phyloP scores from a whole-genome alignment of 208 protist species.

The Angomonas ambiguus region DNA sequence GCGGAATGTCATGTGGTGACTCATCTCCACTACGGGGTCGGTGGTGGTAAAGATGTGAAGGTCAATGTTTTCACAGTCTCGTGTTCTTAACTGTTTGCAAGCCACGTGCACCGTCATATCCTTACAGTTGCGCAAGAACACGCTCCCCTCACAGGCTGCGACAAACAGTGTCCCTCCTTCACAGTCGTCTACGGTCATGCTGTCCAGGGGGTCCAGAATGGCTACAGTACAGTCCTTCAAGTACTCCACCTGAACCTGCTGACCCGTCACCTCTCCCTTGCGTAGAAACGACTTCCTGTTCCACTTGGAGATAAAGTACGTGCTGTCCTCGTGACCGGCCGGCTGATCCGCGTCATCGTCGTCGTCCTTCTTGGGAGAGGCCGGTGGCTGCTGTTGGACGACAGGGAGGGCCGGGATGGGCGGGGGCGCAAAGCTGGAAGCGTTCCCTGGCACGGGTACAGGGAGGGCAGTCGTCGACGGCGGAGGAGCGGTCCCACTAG shows the following conservation, averaged over 20 bases:
- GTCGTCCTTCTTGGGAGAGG: conserved; percentile 3
- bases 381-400: background rate
- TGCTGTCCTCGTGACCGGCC: conserved; percentile 58
- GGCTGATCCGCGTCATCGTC: conserved; percentile 19
- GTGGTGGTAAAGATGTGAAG: conserved; percentile 87
- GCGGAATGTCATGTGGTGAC: conserved; percentile 77
- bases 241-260: conserved; percentile 88
- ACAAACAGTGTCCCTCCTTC: conserved; percentile 89
- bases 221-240: conserved; percentile 80
- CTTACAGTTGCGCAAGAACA: conserved; percentile 92
- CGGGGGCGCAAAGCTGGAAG: background rate
- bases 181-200: conserved; percentile 91
- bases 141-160: conserved; percentile 86
- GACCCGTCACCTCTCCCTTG: conserved; percentile 62
- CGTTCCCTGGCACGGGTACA: background rate
- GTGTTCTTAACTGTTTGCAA: conserved; percentile 90
- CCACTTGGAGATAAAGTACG: conserved; percentile 86
- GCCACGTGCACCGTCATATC: conserved; percentile 89
- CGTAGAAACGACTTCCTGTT: conserved; percentile 55
- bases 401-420: background rate
- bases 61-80: conserved; percentile 82
- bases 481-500: background rate
- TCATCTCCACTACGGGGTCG: conserved; percentile 89
- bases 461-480: conserved; percentile 6
- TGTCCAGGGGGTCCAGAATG: conserved; percentile 85